phyloP scores from a whole-genome alignment of 2,329 filamentous ascomycete genomes.

The Penicillium sp. region DNA sequence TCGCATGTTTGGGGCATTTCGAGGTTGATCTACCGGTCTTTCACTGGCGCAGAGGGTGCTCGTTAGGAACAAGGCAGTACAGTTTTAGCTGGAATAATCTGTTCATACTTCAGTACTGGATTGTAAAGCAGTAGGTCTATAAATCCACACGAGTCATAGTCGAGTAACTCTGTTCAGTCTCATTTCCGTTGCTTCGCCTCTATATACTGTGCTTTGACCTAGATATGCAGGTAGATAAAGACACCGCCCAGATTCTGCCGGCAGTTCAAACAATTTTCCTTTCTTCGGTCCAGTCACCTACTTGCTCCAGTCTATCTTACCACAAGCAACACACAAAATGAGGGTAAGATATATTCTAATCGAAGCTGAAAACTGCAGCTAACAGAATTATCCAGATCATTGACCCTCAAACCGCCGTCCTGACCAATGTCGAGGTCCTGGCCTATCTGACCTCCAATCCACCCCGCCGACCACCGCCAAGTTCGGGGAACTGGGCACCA shows the following conservation, averaged over 20 bases:
- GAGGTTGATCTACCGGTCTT: conserved; percentile 25
- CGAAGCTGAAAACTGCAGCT: background rate
- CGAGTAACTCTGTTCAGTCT: background rate
- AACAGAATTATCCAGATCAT: conserved; percentile 28
- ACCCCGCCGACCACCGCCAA: conserved; percentile 34
- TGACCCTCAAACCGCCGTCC: conserved; percentile 38
- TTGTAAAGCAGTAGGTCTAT: background rate
- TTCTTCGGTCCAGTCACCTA: conserved; percentile 1
- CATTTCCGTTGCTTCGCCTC: background rate
- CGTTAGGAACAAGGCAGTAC: conserved; percentile 29
- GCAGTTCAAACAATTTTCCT: conserved; percentile 22
- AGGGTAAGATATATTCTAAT: conserved; percentile 13
- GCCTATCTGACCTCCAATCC: conserved; percentile 36
- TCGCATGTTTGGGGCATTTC: conserved; percentile 22
- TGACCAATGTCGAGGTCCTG: conserved; percentile 40
- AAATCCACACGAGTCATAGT: background rate
- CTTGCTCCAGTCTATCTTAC: conserved; percentile 1
- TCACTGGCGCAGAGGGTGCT: conserved; percentile 25
- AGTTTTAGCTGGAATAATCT: conserved; percentile 24
- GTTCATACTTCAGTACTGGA: conserved; percentile 16
- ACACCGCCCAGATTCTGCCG: conserved; percentile 15
- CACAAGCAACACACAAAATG: conserved; percentile 17
- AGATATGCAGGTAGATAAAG: conserved; percentile 4
- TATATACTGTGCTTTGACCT: background rate
- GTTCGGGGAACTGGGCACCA: conserved; percentile 32